Base-by-base conservation (phyloP, 306 rosid genomes). In the Begonia fuchsioides region DNA sequence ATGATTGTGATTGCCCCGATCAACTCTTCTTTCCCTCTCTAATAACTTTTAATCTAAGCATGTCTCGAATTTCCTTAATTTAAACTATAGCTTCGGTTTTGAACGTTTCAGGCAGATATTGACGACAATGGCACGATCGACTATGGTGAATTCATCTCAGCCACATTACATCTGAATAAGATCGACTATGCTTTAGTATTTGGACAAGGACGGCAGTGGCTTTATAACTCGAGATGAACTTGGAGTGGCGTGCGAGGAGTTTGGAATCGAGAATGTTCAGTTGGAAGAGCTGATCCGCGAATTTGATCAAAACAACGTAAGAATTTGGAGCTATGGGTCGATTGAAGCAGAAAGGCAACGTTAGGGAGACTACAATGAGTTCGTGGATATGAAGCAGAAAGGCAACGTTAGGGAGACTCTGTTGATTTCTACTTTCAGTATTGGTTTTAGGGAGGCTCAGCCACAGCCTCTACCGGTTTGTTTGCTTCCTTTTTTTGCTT, bases 291-390 rank as follows among this genome's bases (percentile, higher is more conserved):
- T 72, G 64, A 66, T 77, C 68, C 69, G 73, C 47, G 83, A 77
- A 60, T 69, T 72, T 41, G 83, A 77, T 51, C 80, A 77, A 63
- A 76, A 77, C 40, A 57, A 77, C 12, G 83, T 77, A 52, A 72
- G 80, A 26, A 26, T 26, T 26, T 2, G 32, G 6, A 20, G 32
- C 6, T 20, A 7, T 20, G 3, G 32, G 32, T 20, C 8, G 35
- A 26, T 26, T 26, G 35, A 2, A 66, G 63, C 83, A 77, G 83
- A 80, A 77, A 66, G 83, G n/a, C n/a, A n/a, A n/a, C n/a, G 83
- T 43, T 74, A 72, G 55, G 73, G 72, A 66, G 83, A 77, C 66
- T 77, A 73, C 67, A 68, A 64, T 39, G 83, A 77, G 66, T 77
- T 77, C 43, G 65, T 76, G 43, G 77, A 77, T 0, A 72, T 77